Percentiles rank a stretch among this genome's conserved stretches.
phyloP scores from a whole-genome alignment of 2,329 filamentous ascomycete genomes.

The Colletotrichum liriopes region DNA sequence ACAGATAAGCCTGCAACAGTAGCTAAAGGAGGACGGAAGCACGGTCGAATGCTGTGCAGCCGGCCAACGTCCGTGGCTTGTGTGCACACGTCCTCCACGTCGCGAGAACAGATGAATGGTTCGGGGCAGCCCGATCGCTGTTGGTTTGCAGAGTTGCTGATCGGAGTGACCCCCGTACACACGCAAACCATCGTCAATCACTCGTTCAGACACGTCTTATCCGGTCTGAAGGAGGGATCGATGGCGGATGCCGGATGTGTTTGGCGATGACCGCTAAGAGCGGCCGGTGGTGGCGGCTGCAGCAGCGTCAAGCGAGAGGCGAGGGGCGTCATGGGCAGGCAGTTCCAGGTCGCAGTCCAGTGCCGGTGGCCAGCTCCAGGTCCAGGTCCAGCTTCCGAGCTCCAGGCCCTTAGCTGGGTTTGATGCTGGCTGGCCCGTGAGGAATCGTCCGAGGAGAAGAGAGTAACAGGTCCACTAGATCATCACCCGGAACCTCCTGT shows the following conservation, averaged over 20 bases:
- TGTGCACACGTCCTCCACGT: constrained; percentile 9
- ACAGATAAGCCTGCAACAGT: background rate
- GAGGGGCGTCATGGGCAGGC: constrained; percentile 12
- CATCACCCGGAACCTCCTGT: constrained; percentile 39
- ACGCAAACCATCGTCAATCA: background rate
- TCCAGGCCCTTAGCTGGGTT: background rate
- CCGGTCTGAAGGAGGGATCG: constrained; percentile 2
- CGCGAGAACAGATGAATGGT: constrained; percentile 35
- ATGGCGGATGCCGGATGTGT: constrained; percentile 19
- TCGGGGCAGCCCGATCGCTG: constrained; percentile 30
- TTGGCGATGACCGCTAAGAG: constrained; percentile 29
- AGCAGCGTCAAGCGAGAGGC: constrained; percentile 39
- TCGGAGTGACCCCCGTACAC: constrained; percentile 18
- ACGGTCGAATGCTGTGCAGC: constrained; percentile 23
- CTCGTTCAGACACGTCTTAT: background rate
- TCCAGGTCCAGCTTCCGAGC: constrained; percentile 1
- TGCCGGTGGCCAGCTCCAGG: constrained; percentile 15
- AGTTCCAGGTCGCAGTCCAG: constrained; percentile 18
- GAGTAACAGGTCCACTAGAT: constrained; percentile 2
- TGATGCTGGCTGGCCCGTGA: constrained; percentile 10
- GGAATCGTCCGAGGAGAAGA: constrained; percentile 8
- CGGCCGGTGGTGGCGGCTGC: constrained; percentile 41
- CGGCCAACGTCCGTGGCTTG: constrained; percentile 39
- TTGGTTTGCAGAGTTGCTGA: constrained; percentile 16
- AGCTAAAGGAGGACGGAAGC: constrained; percentile 22